Evolutionary conservation across 2,329 filamentous ascomycete species (phyloP), one percentile per base, ranked within the genome.

Genomic region (Trichoderma sp.): DNA sequence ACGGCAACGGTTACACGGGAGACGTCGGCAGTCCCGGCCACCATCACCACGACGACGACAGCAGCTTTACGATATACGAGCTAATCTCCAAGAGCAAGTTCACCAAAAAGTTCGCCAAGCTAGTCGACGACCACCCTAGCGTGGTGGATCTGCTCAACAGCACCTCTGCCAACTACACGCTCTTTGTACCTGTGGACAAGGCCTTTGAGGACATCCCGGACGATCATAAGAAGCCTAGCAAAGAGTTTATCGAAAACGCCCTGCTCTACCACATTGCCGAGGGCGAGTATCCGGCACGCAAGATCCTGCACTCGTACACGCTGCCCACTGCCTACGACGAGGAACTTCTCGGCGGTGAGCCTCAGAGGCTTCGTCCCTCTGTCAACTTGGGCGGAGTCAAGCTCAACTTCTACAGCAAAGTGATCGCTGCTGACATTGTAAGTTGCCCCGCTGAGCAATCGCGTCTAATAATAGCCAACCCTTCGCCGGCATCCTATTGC

Each of bases 121-220:
- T 95, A n/a, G 89, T 98, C 79, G 88, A 93, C 77, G 88, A 95
- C 76, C 92, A 93, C 81, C 88, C 91, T 1, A 91, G 94, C 71
- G 86, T 98, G 0, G 91, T 96, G 45, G 83, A 93, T 72, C 83
- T 91, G 4, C 89, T 98, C 33, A 97, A 97, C 84, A 89, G 90
- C 80, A 96, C 94, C 2, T 85, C 89, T 45, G 87, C 89, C 27
- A 95, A 96, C 83, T 91, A 93, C 81, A 98, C 95, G 1, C 84
- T 97, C 68, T 97, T 98, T 80, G 93, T 94, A 2, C 95, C 95
- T 0, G 91, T 90, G 1, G 91, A 98, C 82, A 86, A 88, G 67
- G 95, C 95, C 0, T 96, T 98, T 79, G 90, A 93, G 77, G 86
- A 89, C 78, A 83, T 91, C 29, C 89, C 88, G 2, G 80, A 87